A percentile compares a stretch with the other conserved stretches of the same genome.
These are phyloP conservation scores for Kwoniella bestiolae DNA, from an alignment of 768 basidiomycete species.

Conservation along the genomic window DNA sequence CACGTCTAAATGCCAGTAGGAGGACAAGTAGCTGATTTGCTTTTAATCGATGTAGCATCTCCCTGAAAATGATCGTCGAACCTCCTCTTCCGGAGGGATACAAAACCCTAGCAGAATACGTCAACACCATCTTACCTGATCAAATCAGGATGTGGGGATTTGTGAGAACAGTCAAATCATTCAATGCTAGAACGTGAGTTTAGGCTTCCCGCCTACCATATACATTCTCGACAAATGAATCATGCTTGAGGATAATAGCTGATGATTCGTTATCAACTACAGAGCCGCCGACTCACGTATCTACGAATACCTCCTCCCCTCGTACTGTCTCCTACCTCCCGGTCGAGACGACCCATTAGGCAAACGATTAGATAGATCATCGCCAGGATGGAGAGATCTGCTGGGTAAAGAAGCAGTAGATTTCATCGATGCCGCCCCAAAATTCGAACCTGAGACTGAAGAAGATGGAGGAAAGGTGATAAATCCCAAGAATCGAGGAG, in stretches of 20 bases:
- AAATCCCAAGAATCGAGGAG: conserved; percentile 36
- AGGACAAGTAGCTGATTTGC: not conserved
- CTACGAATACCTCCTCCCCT: conserved; percentile 96
- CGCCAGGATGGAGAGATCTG: conserved; percentile 69
- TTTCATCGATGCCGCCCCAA: conserved; percentile 56
- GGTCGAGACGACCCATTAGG: conserved; percentile 71
- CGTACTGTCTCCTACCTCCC: conserved; percentile 89
- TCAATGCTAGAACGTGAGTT: conserved; percentile 59
- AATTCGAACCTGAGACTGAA: conserved; percentile 57
- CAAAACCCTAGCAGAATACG: conserved; percentile 63
- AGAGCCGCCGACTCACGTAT: conserved; percentile 92
- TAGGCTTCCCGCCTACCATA: not conserved
- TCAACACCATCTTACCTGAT: conserved; percentile 87
- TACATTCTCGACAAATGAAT: not conserved
- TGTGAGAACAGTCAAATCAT: conserved; percentile 63
- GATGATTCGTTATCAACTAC: conserved; percentile 9
- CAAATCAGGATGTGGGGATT: conserved; percentile 93
- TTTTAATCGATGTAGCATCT: conserved; percentile 41
- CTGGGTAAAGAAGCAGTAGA: conserved; percentile 60
- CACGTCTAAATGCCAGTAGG: no score
- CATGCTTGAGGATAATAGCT: not conserved
- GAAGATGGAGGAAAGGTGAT: conserved; percentile 55
- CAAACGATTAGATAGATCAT: conserved; percentile 54
- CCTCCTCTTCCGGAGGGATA: conserved; percentile 65
- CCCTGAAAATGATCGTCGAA: conserved; percentile 79